Evolutionary conservation across 805 yeast genomes (phyloP).

Genomic region (Cyberlindnera petersonii): DNA sequence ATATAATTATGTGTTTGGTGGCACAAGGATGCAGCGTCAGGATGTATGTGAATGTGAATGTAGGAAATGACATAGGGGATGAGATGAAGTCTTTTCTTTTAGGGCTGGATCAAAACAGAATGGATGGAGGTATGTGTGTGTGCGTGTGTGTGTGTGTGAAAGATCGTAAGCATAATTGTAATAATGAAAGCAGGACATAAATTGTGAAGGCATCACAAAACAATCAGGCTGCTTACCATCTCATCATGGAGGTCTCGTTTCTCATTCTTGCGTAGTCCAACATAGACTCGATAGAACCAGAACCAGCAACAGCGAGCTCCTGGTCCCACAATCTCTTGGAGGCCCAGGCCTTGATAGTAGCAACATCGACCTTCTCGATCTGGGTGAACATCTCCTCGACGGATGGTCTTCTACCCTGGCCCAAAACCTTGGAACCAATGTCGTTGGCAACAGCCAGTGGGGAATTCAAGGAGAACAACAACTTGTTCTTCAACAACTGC

Average conservation of each 20-base stretch:
- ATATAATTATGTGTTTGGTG: slow-evolving; percentile 1
- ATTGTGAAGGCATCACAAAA: slow-evolving; percentile 2
- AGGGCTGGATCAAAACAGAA: too few species aligned
- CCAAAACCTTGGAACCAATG: slow-evolving; percentile 57
- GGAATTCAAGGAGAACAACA: slow-evolving; percentile 47
- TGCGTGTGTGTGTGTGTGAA: too few species aligned
- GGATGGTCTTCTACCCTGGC: slow-evolving; percentile 59
- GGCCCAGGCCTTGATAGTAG: slow-evolving; percentile 70
- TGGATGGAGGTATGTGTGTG: too few species aligned
- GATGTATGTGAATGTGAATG: slow-evolving; percentile 1
- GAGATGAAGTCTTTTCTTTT: neutral
- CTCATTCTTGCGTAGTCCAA: slow-evolving; percentile 83
- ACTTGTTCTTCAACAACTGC: slow-evolving; percentile 60
- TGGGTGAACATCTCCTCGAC: slow-evolving; percentile 53
- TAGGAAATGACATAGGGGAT: neutral
- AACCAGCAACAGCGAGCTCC: slow-evolving; percentile 78
- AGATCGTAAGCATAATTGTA: neutral
- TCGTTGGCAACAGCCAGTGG: slow-evolving; percentile 49
- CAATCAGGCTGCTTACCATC: slow-evolving; percentile 46
- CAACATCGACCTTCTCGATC: slow-evolving; percentile 60
- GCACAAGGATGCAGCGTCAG: neutral
- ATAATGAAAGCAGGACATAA: neutral
- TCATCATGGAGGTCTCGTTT: slow-evolving; percentile 86
- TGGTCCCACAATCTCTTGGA: slow-evolving; percentile 73
- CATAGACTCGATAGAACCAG: slow-evolving; percentile 82